phyloP scores from a whole-genome alignment of 2,329 filamentous ascomycete genomes.

The Xylariaceae sp. region DNA sequence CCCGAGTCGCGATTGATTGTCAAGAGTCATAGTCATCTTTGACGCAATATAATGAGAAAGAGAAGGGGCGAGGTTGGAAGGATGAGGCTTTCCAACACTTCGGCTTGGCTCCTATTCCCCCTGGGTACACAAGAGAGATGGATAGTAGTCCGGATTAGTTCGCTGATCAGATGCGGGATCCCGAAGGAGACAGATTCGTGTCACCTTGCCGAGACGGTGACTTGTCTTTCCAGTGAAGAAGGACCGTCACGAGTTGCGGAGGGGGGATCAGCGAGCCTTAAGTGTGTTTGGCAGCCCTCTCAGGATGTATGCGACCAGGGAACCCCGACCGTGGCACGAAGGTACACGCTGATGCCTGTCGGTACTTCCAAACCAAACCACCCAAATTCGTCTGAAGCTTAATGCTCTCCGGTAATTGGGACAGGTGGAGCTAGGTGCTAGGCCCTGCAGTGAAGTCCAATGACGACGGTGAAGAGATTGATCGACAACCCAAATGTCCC shows the following conservation, averaged over 20 bases:
- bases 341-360: constrained; percentile 44
- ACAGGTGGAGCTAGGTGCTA: constrained; percentile 43
- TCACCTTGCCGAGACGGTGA: constrained; percentile 39
- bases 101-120: constrained; percentile 15
- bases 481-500: constrained; percentile 58
- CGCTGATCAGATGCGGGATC: constrained; percentile 58
- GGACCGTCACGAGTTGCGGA: constrained; percentile 42
- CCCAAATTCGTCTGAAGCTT: constrained; percentile 46
- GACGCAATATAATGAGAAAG: constrained; percentile 29
- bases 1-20: constrained; percentile 82
- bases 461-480: constrained; percentile 56
- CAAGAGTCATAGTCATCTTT: constrained; percentile 94
- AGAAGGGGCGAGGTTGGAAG: constrained; percentile 25
- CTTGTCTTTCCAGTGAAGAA: constrained; percentile 39
- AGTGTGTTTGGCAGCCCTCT: constrained; percentile 50
- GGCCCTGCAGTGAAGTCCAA: constrained; percentile 36
- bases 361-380: constrained; percentile 42
- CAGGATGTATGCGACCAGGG: constrained; percentile 42
- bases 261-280: constrained; percentile 64
- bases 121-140: constrained; percentile 15
- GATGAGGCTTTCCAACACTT: constrained; percentile 33
- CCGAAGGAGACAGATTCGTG: constrained; percentile 50
- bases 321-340: constrained; percentile 36
- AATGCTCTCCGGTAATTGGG: constrained; percentile 47
- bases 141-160: constrained; percentile 36